Evolutionary conservation across 805 yeast genomes (phyloP).

Genomic region (Spencermartinsiella europaea): DNA sequence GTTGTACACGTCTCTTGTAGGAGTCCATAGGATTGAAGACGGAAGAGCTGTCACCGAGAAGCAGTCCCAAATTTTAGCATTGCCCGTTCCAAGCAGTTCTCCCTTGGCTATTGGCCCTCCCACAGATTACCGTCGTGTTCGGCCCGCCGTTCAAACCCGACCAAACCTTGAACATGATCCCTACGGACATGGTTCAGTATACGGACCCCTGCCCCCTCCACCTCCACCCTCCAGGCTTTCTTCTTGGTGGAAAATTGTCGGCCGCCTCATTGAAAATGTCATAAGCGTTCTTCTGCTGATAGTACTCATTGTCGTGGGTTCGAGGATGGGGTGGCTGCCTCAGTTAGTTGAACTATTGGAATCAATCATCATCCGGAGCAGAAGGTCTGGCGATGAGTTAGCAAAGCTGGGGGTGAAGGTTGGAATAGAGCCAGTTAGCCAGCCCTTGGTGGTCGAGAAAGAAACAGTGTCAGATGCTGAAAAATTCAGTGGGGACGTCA

Average conservation of each 20-base stretch:
- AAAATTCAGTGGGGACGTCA: not conserved
- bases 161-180: not conserved
- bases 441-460: not conserved
- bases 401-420: not conserved
- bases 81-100: not conserved
- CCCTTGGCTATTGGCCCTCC: not conserved
- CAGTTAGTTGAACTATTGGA: constrained; percentile 22
- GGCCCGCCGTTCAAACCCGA: not conserved
- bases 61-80: not conserved
- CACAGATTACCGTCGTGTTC: not conserved
- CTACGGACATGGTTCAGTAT: not conserved
- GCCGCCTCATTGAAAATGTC: constrained; percentile 37
- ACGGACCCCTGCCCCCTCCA: not conserved
- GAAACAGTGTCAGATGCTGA: not conserved
- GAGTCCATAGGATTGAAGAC: constrained; percentile 19
- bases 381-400: not conserved
- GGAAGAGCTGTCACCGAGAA: not conserved
- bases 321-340: constrained; percentile 24
- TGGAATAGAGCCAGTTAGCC: not conserved
- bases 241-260: constrained; percentile 18
- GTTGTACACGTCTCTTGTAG: constrained; percentile 17
- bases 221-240: constrained; percentile 12
- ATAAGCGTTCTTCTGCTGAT: constrained; percentile 33
- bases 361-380: constrained; percentile 6
- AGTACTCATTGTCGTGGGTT: constrained; percentile 24